A percentile compares a stretch with the other conserved stretches of the same genome.
phyloP scores from a whole-genome alignment of 78 protist species.

The Dictyostelium capitatum region DNA sequence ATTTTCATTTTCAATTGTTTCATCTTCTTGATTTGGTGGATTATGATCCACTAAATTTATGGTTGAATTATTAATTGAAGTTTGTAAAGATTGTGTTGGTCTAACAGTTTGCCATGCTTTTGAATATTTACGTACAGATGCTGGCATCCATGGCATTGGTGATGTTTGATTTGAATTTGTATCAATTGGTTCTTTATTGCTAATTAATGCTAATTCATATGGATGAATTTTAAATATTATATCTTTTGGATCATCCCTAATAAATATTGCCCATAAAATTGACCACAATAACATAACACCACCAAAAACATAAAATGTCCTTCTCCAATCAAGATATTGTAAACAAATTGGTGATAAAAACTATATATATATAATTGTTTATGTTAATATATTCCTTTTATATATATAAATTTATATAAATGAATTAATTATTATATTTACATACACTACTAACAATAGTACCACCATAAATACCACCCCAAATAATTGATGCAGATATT shows the following conservation, averaged over 20 bases:
- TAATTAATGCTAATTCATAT: conserved; percentile 16
- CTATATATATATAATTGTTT: not conserved
- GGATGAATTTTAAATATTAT: conserved; percentile 37
- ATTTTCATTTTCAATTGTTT: too few relatives aligned
- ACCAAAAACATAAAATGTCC: conserved; percentile 14
- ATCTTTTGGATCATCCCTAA: conserved; percentile 34
- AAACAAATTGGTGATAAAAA: conserved; percentile 14
- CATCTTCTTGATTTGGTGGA: not conserved
- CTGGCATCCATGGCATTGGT: not conserved
- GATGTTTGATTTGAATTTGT: not conserved
- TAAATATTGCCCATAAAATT: conserved; percentile 11
- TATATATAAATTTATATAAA: not conserved
- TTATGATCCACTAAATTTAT: too few relatives aligned
- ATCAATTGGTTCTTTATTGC: not conserved
- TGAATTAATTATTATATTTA: not conserved
- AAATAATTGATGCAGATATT: conserved; percentile 21
- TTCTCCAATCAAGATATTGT: not conserved
- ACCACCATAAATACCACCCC: conserved; percentile 52
- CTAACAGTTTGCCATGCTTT: not conserved
- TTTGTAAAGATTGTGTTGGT: not conserved
- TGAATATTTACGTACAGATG: not conserved
- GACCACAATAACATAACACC: conserved; percentile 19
- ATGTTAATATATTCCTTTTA: not conserved
- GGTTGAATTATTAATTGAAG: too few relatives aligned
- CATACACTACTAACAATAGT: conserved; percentile 10